phyloP scores from a whole-genome alignment of 1,139 yeast genomes.

The Kluyveromyces sp. region DNA sequence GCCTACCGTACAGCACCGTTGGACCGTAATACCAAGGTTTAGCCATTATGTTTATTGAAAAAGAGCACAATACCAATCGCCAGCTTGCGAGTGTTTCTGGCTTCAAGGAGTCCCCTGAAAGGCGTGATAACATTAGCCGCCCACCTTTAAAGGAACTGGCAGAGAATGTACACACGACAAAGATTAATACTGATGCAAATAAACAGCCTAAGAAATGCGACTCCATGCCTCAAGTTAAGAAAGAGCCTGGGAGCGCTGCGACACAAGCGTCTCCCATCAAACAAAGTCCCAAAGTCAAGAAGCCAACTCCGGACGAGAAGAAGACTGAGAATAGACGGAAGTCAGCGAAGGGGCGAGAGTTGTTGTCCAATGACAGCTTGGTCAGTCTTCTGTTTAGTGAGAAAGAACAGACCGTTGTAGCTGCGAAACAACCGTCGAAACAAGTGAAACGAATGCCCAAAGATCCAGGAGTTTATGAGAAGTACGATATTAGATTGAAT shows the following conservation, averaged over 20 bases:
- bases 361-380: slow-evolving; percentile 1
- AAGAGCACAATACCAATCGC: neutral
- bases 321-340: neutral
- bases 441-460: neutral
- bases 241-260: slow-evolving; percentile 1
- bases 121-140: slow-evolving; percentile 10
- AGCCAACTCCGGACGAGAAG: neutral
- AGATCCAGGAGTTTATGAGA: slow-evolving; percentile 12
- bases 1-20: no score
- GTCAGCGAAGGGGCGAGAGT: neutral
- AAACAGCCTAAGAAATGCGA: neutral
- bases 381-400: slow-evolving; percentile 1
- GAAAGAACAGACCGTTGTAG: neutral
- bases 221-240: slow-evolving; percentile 1
- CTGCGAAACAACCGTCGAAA: neutral
- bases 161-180: slow-evolving; percentile 1
- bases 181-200: neutral
- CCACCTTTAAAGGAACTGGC: slow-evolving; percentile 11
- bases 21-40: neutral
- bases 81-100: neutral
- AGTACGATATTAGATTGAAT: slow-evolving; percentile 5
- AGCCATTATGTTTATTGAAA: neutral
- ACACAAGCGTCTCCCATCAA: neutral
- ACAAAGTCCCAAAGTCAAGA: neutral
- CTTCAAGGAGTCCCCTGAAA: neutral